Conservation (phyloP, 2,329 filamentous ascomycete genomes). For the Alternaria sp. region DNA sequence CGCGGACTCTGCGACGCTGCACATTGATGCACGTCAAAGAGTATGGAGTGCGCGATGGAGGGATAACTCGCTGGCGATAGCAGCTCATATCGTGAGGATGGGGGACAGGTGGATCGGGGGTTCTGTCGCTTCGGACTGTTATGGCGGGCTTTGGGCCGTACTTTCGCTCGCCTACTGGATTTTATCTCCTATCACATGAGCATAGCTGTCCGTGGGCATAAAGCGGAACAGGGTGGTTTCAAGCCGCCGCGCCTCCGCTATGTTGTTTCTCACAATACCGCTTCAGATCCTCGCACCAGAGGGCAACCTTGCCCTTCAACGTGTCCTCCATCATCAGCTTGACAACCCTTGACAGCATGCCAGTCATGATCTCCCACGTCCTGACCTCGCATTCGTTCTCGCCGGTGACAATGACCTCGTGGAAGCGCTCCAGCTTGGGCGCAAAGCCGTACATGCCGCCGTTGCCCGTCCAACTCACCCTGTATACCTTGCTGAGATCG, state of each 20-base stretch:
- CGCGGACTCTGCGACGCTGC: background rate
- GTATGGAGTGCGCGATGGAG: background rate
- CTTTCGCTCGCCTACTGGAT: background rate
- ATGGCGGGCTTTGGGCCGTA: background rate
- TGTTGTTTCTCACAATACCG: conserved; percentile 16
- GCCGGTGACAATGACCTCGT: conserved; percentile 24
- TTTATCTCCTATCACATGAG: background rate
- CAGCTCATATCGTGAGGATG: background rate
- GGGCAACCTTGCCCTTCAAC: conserved; percentile 20
- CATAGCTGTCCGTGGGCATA: background rate
- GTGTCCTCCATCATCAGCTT: conserved; percentile 22
- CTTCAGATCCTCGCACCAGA: conserved; percentile 29
- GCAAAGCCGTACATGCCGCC: conserved; percentile 17
- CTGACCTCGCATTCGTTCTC: conserved; percentile 26
- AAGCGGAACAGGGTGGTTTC: background rate
- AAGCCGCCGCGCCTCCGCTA: background rate
- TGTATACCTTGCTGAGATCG: conserved; percentile 24
- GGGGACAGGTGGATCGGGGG: background rate
- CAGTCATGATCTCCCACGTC: conserved; percentile 30
- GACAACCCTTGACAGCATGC: conserved; percentile 24
- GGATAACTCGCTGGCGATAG: background rate
- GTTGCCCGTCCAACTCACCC: conserved; percentile 28
- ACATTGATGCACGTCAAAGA: background rate
- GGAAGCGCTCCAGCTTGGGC: conserved; percentile 22
- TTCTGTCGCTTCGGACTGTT: background rate